Conservation (phyloP, 495 filamentous ascomycete genomes). For the Pyrenula aspistea region DNA sequence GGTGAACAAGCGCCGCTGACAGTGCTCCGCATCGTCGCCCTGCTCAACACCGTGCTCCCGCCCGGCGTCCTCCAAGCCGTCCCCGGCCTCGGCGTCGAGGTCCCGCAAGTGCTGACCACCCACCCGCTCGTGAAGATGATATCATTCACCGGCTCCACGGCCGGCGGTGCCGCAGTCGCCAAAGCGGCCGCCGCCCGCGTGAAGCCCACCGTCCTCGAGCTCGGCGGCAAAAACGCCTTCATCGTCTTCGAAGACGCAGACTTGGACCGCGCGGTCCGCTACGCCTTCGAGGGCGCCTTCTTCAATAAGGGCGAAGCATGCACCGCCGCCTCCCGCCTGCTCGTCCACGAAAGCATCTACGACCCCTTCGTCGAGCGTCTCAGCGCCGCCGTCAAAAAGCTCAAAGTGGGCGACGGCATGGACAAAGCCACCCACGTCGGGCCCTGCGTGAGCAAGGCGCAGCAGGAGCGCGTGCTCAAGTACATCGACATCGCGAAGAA, state of each 20-base stretch:
- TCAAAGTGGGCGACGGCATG: constrained; percentile 41
- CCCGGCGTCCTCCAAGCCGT: constrained; percentile 5
- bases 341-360: constrained; percentile 35
- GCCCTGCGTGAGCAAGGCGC: constrained; percentile 40
- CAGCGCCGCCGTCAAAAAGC: constrained; percentile 33
- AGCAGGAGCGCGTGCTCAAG: constrained; percentile 38
- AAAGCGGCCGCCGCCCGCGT: neutral
- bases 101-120: constrained; percentile 4
- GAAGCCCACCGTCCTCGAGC: constrained; percentile 4
- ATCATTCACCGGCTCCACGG: constrained; percentile 5
- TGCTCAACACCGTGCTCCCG: constrained; percentile 1
- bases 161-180: constrained; percentile 1
- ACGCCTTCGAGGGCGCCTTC: constrained; percentile 55
- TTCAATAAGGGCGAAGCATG: constrained; percentile 55
- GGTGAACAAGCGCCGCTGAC: constrained; percentile 37
- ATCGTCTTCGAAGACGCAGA: constrained; percentile 44
- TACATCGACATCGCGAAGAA: constrained; percentile 45
- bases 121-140: constrained; percentile 10
- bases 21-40: neutral
- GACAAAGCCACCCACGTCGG: constrained; percentile 45
- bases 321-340: constrained; percentile 53
- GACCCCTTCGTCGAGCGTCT: constrained; percentile 5
- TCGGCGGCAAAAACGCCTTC: constrained; percentile 30
- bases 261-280: constrained; percentile 40
- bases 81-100: constrained; percentile 2